Evolutionary conservation across 176 grass and related monocot genomes (phyloP).

Genomic region (Saccharum officinarum): DNA sequence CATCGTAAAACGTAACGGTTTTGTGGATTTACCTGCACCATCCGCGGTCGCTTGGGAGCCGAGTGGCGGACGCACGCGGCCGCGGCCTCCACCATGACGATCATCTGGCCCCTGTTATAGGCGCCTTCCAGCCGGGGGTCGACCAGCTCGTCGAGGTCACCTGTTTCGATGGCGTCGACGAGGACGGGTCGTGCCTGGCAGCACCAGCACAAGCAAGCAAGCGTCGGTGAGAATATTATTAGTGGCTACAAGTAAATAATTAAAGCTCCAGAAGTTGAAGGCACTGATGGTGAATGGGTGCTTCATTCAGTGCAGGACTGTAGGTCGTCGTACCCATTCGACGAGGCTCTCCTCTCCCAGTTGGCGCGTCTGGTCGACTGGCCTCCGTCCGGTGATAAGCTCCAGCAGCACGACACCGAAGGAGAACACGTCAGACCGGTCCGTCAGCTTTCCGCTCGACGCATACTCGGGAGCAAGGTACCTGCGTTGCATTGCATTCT

Average conservation of each 20-base stretch:
- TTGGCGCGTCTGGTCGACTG: slow-evolving; percentile 57
- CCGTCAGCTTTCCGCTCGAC: slow-evolving; percentile 80
- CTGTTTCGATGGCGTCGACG: slow-evolving; percentile 45
- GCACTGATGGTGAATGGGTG: background rate
- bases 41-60: slow-evolving; percentile 65
- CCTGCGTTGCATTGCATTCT: slow-evolving; percentile 13
- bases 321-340: slow-evolving; percentile 58
- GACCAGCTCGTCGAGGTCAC: slow-evolving; percentile 50
- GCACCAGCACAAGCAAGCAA: background rate
- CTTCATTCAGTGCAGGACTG: too few species aligned
- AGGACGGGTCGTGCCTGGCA: slow-evolving; percentile 56
- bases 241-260: too few species aligned
- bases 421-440: slow-evolving; percentile 86
- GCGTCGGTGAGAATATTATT: background rate
- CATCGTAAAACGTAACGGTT: background rate
- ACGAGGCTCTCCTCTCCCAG: slow-evolving; percentile 77
- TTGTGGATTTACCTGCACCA: slow-evolving; percentile 43
- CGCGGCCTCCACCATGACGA: slow-evolving; percentile 72
- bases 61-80: slow-evolving; percentile 78
- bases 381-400: slow-evolving; percentile 80
- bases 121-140: slow-evolving; percentile 51
- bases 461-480: slow-evolving; percentile 90
- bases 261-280: background rate
- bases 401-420: slow-evolving; percentile 91
- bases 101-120: slow-evolving; percentile 57